These are phyloP conservation scores for Pistacia atlantica DNA, from an alignment of 345 rosid genomes.

Conservation along the genomic window DNA sequence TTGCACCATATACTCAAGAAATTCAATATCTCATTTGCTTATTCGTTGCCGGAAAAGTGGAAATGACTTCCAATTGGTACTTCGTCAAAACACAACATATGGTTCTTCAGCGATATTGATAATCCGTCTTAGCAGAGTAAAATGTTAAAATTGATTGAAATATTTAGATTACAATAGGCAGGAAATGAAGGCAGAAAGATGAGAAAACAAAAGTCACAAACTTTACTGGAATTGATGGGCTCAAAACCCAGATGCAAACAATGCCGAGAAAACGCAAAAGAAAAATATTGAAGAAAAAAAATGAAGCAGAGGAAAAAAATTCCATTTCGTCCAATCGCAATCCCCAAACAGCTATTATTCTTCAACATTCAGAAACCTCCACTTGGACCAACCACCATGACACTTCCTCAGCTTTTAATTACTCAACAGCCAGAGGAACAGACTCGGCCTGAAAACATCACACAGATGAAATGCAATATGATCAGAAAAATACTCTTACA, in stretches of 20 bases:
- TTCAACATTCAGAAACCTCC: neutral
- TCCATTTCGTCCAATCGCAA: constrained; percentile 14
- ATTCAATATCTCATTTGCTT: too few species aligned
- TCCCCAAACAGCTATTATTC: constrained; percentile 26
- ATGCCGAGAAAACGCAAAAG: constrained; percentile 1
- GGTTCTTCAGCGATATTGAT: too few species aligned
- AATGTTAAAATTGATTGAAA: neutral
- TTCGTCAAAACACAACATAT: too few species aligned
- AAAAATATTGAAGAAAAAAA: neutral
- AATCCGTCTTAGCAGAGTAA: neutral
- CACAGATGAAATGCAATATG: neutral
- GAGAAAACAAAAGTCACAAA: neutral
- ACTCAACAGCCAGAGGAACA: constrained; percentile 63
- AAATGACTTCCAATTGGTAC: too few species aligned
- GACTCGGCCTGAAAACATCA: constrained; percentile 65
- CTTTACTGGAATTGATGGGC: constrained; percentile 22
- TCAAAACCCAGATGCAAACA: constrained; percentile 18
- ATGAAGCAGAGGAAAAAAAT: neutral
- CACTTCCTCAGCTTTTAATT: constrained; percentile 2
- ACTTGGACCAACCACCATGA: neutral
- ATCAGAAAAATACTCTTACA: neutral
- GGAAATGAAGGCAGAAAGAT: neutral
- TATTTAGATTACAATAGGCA: neutral
- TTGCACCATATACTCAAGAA: too few species aligned
- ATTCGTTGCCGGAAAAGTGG: too few species aligned